Evolutionary conservation across 2,329 filamentous ascomycete species (phyloP).

Genomic region (Fusarium sp.): DNA sequence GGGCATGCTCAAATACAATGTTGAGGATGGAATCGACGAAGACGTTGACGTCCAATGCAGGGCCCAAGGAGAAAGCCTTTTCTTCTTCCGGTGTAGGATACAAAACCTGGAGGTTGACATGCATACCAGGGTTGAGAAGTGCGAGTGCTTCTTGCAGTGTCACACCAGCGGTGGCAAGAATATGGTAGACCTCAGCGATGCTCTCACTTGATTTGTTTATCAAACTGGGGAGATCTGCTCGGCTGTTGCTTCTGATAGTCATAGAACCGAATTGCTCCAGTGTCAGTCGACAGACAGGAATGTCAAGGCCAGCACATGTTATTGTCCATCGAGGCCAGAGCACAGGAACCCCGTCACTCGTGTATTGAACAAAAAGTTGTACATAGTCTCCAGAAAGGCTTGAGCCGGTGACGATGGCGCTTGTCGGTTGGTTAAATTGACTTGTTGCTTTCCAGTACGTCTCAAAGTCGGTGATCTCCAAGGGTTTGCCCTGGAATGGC

Average conservation of each 20-base stretch:
- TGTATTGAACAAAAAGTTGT: constrained; percentile 90
- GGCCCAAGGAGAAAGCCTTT: constrained; percentile 73
- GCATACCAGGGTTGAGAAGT: constrained; percentile 80
- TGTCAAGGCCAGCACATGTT: constrained; percentile 77
- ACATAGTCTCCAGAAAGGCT: constrained; percentile 97
- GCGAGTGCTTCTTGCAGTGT: constrained; percentile 81
- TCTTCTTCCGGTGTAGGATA: constrained; percentile 85
- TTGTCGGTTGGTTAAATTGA: constrained; percentile 83
- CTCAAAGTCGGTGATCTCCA: constrained; percentile 98
- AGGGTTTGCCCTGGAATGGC: constrained; percentile 88
- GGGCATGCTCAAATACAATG: constrained; percentile 91
- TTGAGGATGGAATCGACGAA: constrained; percentile 86
- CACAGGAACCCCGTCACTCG: constrained; percentile 86
- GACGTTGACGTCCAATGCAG: constrained; percentile 83
- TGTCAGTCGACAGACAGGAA: constrained; percentile 83
- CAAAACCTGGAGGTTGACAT: constrained; percentile 91
- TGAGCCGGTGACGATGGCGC: constrained; percentile 90
- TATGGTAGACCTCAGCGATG: constrained; percentile 75
- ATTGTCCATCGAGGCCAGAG: constrained; percentile 89
- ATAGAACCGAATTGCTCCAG: constrained; percentile 75
- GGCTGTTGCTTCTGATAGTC: constrained; percentile 57
- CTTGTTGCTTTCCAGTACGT: constrained; percentile 99
- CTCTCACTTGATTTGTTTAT: constrained; percentile 60
- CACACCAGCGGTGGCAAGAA: constrained; percentile 80
- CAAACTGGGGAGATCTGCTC: constrained; percentile 57